Evolutionary conservation across 2,329 filamentous ascomycete genomes (phyloP).

Genomic region (Alternaria novae-zelandiae): DNA sequence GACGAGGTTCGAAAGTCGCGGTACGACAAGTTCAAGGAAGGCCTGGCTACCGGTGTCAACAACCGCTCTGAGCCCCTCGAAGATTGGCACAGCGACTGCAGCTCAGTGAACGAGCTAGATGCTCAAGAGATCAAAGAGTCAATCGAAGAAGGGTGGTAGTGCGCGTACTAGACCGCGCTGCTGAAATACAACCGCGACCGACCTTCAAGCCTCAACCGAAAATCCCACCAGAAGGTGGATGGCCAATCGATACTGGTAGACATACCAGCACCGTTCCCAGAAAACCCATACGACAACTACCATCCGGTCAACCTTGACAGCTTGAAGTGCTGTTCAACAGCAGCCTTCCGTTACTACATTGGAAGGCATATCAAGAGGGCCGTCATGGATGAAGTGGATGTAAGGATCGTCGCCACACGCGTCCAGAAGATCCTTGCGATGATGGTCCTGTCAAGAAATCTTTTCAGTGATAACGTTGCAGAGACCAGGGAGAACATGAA

Average conservation of each 20-base stretch:
- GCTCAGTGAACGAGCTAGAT: background rate
- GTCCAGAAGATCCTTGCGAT: background rate
- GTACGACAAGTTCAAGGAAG: no score
- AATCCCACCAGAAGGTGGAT: no score
- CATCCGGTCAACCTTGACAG: background rate
- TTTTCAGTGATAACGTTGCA: fast-evolving
- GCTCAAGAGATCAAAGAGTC: background rate
- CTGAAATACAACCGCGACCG: no score
- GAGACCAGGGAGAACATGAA: background rate
- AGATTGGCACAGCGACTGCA: background rate
- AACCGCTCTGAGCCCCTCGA: background rate
- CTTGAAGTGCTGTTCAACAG: background rate
- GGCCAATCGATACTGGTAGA: background rate
- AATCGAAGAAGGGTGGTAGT: background rate
- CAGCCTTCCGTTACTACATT: background rate
- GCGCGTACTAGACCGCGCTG: background rate
- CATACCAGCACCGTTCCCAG: background rate
- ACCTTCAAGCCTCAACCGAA: no score
- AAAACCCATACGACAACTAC: background rate
- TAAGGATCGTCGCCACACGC: background rate
- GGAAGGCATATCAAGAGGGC: background rate
- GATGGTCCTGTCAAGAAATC: background rate
- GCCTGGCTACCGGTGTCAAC: no score
- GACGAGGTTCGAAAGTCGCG: no score
- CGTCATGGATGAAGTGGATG: background rate